A percentile compares a stretch with the other conserved stretches of the same genome.
Conservation (phyloP, 2,329 filamentous ascomycete genomes). For the Aspergillus caelatus region DNA sequence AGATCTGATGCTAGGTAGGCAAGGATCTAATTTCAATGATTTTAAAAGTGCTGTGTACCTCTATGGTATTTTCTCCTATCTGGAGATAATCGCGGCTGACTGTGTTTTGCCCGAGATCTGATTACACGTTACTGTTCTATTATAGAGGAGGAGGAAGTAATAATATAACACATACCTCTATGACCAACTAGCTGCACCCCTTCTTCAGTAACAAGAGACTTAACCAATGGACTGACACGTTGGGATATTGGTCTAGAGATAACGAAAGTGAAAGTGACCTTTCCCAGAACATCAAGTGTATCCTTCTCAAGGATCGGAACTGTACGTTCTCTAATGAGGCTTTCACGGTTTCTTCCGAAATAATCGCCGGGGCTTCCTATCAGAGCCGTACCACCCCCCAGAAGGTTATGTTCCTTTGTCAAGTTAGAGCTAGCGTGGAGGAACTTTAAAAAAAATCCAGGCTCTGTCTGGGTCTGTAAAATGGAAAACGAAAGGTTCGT, state of each 20-base stretch:
- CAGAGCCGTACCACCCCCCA: slow-evolving; percentile 20
- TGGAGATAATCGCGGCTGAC: slow-evolving; percentile 34
- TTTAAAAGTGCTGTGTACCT: slow-evolving; percentile 16
- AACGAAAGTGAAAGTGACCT: slow-evolving; percentile 39
- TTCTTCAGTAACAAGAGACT: neutral
- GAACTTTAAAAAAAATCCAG: slow-evolving; percentile 14
- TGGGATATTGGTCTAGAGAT: slow-evolving; percentile 19
- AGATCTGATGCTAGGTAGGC: neutral
- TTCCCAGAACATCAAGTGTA: slow-evolving; percentile 33
- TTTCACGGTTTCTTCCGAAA: slow-evolving; percentile 34
- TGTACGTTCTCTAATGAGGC: slow-evolving; percentile 35
- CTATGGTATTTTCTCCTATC: slow-evolving; percentile 43
- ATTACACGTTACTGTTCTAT: neutral
- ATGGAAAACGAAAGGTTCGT: slow-evolving; percentile 15
- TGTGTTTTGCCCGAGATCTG: slow-evolving; percentile 33
- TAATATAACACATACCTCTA: slow-evolving; percentile 27
- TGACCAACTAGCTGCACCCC: slow-evolving; percentile 34
- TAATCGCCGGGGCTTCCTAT: slow-evolving; percentile 25
- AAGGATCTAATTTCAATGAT: neutral
- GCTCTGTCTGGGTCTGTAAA: slow-evolving; percentile 7
- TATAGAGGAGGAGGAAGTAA: neutral
- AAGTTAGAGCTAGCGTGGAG: neutral
- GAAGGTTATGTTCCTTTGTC: neutral
- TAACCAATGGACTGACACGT: neutral
- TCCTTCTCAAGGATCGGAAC: slow-evolving; percentile 37